Percentiles rank a stretch among this genome's conserved stretches.
These are phyloP conservation scores for Monosporascus sp. DNA, from an alignment of 2,329 filamentous ascomycete species.

Conservation along the genomic window DNA sequence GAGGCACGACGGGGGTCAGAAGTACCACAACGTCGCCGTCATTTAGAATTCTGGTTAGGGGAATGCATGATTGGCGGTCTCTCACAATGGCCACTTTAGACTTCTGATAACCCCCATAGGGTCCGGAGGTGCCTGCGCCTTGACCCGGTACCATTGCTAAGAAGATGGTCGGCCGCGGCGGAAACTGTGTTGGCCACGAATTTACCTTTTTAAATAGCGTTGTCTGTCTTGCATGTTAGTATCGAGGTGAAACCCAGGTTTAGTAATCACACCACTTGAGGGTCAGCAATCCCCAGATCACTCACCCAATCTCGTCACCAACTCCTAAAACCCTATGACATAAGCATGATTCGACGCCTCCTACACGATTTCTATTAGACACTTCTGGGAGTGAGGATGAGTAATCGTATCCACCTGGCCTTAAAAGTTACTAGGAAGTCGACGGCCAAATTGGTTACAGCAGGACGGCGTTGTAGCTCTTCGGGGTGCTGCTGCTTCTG, in stretches of 20 bases:
- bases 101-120: slow-evolving; percentile 23
- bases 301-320: slow-evolving; percentile 10
- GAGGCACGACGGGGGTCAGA: slow-evolving; percentile 52
- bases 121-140: slow-evolving; percentile 19
- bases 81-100: slow-evolving; percentile 23
- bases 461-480: too few relatives aligned
- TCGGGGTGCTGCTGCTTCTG: neutral
- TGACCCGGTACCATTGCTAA: slow-evolving; percentile 27
- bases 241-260: slow-evolving; percentile 2
- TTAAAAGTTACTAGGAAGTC: neutral
- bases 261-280: slow-evolving; percentile 1
- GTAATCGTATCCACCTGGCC: neutral
- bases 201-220: slow-evolving; percentile 17
- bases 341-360: slow-evolving; percentile 14
- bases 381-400: neutral
- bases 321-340: slow-evolving; percentile 13
- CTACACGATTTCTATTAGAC: neutral
- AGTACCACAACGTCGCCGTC: slow-evolving; percentile 55
- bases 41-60: slow-evolving; percentile 39
- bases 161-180: neutral
- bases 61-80: slow-evolving; percentile 36
- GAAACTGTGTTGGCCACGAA: slow-evolving; percentile 6
- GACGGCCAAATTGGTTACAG: too few relatives aligned
- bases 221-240: slow-evolving; percentile 12
- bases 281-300: slow-evolving; percentile 15